phyloP scores from a whole-genome alignment of 1,139 yeast species.

The Blastobotrys buckinghamii region DNA sequence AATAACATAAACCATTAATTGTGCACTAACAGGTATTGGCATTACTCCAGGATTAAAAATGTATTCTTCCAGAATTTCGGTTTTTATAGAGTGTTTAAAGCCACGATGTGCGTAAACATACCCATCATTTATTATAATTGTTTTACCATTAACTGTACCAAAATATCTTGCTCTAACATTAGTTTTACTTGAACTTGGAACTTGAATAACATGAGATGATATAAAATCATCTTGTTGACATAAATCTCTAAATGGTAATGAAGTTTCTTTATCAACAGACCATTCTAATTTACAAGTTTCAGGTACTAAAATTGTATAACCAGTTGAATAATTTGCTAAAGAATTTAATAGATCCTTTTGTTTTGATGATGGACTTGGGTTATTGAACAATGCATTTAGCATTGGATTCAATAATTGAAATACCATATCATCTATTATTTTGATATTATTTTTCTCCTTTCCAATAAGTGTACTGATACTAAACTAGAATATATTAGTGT shows the following conservation, averaged over 20 bases:
- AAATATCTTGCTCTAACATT: conserved; percentile 44
- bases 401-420: conserved; percentile 46
- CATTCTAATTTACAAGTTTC: conserved; percentile 43
- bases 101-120: conserved; percentile 41
- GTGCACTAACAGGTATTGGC: conserved; percentile 45
- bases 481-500: too few relatives aligned
- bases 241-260: conserved; percentile 45
- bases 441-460: too few relatives aligned
- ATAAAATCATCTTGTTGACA: conserved; percentile 65
- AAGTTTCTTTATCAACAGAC: conserved; percentile 46
- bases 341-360: conserved; percentile 44
- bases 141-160: conserved; percentile 55
- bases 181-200: conserved; percentile 35
- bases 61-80: conserved; percentile 42
- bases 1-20: conserved; percentile 43
- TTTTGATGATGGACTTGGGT: conserved; percentile 50
- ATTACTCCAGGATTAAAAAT: conserved; percentile 41
- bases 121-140: conserved; percentile 53
- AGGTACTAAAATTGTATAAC: conserved; percentile 30
- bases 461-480: too few relatives aligned
- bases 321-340: conserved; percentile 37
- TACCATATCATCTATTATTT: neutral
- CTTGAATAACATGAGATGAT: conserved; percentile 57
- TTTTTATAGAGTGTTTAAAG: conserved; percentile 44
- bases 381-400: conserved; percentile 61